These are phyloP conservation scores for Penicillium frequentans DNA, from an alignment of 2,329 filamentous ascomycete species.

Conservation along the genomic window DNA sequence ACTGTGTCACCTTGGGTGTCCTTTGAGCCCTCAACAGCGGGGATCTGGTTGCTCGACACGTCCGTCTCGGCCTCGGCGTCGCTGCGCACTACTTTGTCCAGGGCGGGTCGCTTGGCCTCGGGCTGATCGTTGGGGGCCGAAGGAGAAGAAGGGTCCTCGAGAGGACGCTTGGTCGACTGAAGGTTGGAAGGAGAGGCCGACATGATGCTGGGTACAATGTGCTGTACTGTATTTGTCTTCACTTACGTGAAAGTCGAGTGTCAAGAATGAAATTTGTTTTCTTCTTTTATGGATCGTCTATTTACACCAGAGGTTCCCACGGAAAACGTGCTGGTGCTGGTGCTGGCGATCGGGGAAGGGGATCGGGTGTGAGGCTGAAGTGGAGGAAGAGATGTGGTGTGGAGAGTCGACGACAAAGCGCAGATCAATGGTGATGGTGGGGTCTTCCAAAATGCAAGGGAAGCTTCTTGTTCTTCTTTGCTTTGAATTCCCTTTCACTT, in stretches of 20 bases:
- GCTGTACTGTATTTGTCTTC: slow-evolving; percentile 30
- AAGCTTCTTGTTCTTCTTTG: slow-evolving; percentile 6
- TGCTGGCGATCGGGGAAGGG: slow-evolving; percentile 53
- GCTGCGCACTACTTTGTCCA: slow-evolving; percentile 84
- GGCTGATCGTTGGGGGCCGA: slow-evolving; percentile 89
- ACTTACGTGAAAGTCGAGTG: slow-evolving; percentile 48
- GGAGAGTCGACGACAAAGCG: slow-evolving; percentile 28
- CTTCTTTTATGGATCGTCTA: slow-evolving; percentile 59
- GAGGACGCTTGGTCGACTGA: slow-evolving; percentile 73
- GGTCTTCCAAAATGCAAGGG: slow-evolving; percentile 16
- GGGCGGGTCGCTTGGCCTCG: slow-evolving; percentile 91
- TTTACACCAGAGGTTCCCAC: slow-evolving; percentile 86
- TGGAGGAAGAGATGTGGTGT: slow-evolving; percentile 37
- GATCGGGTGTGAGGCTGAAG: slow-evolving; percentile 36
- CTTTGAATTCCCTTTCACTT: not conserved
- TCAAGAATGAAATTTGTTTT: slow-evolving; percentile 43
- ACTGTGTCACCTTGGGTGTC: slow-evolving; percentile 64
- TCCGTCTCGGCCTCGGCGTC: slow-evolving; percentile 43
- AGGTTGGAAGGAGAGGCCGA: slow-evolving; percentile 62
- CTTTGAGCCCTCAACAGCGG: slow-evolving; percentile 19
- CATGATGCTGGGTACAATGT: slow-evolving; percentile 56
- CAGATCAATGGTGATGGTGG: slow-evolving; percentile 21
- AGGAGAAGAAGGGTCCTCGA: slow-evolving; percentile 95
- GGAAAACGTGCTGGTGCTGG: slow-evolving; percentile 77
- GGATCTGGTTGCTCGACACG: slow-evolving; percentile 24